Evolutionary conservation across 148 eudicot species (phyloP).

Genomic region (Chenopodium quinoa): DNA sequence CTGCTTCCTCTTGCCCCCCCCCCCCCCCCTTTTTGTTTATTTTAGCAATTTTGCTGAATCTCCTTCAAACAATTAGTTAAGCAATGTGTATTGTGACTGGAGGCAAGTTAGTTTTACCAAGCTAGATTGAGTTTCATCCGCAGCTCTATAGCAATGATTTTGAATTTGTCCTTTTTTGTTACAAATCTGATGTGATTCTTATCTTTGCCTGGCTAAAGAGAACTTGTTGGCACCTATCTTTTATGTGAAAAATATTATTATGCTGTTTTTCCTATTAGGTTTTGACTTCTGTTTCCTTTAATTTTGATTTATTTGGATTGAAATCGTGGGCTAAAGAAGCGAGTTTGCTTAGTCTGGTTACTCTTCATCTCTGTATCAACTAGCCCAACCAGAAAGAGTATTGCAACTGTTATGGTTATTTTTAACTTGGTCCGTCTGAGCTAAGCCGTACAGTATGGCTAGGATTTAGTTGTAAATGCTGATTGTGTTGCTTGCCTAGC

Average conservation of each 20-base stretch:
- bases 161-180: not conserved
- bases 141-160: conserved; percentile 19
- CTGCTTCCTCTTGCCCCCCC: conserved; percentile 15
- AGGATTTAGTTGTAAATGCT: too few relatives aligned
- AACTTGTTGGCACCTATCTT: not conserved
- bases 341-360: not conserved
- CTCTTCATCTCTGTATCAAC: not conserved
- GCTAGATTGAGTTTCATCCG: conserved; percentile 23
- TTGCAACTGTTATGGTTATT: too few relatives aligned
- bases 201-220: not conserved
- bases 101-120: conserved; percentile 28
- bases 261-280: not conserved
- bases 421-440: not conserved
- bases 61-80: conserved; percentile 24
- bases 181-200: not conserved
- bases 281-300: not conserved
- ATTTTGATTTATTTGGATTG: too few relatives aligned
- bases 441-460: not conserved
- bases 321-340: not conserved
- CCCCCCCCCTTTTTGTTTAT: conserved; percentile 18
- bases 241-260: not conserved
- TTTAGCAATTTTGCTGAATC: conserved; percentile 29
- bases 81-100: conserved; percentile 32
- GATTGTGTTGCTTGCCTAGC: not conserved
- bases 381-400: too few relatives aligned